Evolutionary conservation across 345 rosid species (phyloP).

Genomic region (Triadica sebifera): DNA sequence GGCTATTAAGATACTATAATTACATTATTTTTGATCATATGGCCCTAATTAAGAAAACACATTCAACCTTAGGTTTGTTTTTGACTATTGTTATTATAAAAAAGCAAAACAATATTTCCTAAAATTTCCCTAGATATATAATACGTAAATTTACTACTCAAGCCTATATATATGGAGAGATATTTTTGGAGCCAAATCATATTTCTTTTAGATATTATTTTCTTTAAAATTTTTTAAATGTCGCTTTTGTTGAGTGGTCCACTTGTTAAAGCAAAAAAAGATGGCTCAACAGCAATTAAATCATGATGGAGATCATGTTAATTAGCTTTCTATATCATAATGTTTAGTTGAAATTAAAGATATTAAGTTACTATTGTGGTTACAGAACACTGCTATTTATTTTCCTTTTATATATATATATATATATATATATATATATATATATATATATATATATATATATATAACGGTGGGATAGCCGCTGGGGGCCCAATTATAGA

Average conservation of each 20-base stretch:
- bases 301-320: background rate
- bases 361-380: background rate
- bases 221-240: background rate
- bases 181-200: background rate
- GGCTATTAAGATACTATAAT: background rate
- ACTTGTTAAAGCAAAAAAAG: slow-evolving; percentile 9
- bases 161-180: background rate
- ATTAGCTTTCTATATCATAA: background rate
- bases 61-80: background rate
- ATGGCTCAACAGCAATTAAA: slow-evolving; percentile 12
- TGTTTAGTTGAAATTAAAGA: background rate
- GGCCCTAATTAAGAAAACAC: background rate
- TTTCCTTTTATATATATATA: too few species aligned
- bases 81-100: background rate
- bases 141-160: background rate
- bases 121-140: background rate
- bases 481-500: too few species aligned
- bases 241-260: slow-evolving; percentile 7
- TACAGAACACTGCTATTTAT: too few species aligned
- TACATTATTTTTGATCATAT: too few species aligned
- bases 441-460: too few species aligned
- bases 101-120: background rate
- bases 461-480: too few species aligned
- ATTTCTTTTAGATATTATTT: background rate
- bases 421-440: too few species aligned